Evolutionary conservation across 345 rosid species (phyloP), one percentile per base, ranked within the genome.

Genomic region (Brassica incana): DNA sequence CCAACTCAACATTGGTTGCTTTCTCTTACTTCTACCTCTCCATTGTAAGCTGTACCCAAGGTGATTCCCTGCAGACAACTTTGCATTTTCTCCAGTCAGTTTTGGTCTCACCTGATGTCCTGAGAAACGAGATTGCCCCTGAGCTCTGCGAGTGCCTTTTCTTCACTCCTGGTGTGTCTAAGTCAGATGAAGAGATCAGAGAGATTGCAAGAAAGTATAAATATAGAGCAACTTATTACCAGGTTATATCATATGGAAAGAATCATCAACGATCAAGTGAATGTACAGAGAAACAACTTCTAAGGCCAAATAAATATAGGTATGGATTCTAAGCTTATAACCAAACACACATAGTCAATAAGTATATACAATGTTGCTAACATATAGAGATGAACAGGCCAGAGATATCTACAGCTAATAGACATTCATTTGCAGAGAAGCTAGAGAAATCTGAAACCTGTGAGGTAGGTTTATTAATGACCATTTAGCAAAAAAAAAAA

Each of bases 201-300:
- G 85, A 84, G 72, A 81, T 78, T 66, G 88, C 93, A 10, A 86
- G 82, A 48, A 86, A 79, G 77, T 88, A 83, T 82, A 93, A 91
- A 30, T 88, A 90, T 70, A 88, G 89, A 90, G 76, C 90, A 73
- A 90, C 92, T 84, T 92, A 92, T 78, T 85, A 84, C 70, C 92
- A 84, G 74, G 90, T 94, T 72, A 87, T 91, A 90, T 81, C 85
- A 0, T 78, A 79, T 50, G 87, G 90, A 40, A 85, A 86, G 74
- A 80, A 67, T 64, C 88, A 86, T 35, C 85, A 71, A 38, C 72
- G 59, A 77, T 61, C 40, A 6, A 38, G 69, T 72, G 84, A 82
- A 16, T 54, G 71, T 74, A 60, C 58, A 48, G 86, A 77, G 32
- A 15, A 54, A 38, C 40, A 15, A 2, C 77, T 70, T 65, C 32